Conservation (phyloP, 1,284 basidiomycete genomes). For the Cryptococcus sp. region DNA sequence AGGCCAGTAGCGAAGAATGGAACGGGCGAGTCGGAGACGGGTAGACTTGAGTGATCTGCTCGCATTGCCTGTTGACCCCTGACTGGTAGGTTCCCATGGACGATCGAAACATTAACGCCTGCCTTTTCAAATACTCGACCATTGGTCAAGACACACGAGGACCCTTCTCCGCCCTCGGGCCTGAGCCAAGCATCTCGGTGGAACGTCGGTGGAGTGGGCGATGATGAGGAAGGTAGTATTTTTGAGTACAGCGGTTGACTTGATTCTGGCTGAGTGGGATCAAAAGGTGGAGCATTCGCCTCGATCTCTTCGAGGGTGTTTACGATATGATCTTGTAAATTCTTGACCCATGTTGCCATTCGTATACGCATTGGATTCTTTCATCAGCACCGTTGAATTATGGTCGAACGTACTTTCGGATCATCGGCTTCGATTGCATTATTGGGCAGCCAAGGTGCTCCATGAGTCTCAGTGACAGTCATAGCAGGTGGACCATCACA, state of each 20-base stretch:
- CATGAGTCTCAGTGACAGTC: constrained; percentile 26
- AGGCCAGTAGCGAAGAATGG: constrained; percentile 94
- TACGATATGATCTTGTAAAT: constrained; percentile 80
- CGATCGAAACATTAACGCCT: constrained; percentile 91
- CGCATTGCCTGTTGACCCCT: constrained; percentile 90
- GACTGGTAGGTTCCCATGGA: constrained; percentile 83
- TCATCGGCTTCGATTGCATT: constrained; percentile 44
- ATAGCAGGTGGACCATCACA: constrained; percentile 36
- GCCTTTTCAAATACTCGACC: constrained; percentile 85
- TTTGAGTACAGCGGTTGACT: not conserved
- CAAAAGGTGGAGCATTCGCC: constrained; percentile 53
- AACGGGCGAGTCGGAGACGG: constrained; percentile 61
- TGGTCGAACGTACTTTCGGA: constrained; percentile 32
- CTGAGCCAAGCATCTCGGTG: constrained; percentile 84
- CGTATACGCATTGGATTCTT: constrained; percentile 66
- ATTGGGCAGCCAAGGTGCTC: constrained; percentile 33
- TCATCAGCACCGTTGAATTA: constrained; percentile 4
- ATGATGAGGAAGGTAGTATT: constrained; percentile 2
- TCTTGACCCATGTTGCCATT: constrained; percentile 73
- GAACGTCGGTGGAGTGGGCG: constrained; percentile 55
- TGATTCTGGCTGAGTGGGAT: constrained; percentile 7
- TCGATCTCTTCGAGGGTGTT: constrained; percentile 74
- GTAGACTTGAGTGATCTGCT: constrained; percentile 70
- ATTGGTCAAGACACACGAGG: constrained; percentile 78
- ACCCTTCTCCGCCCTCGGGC: constrained; percentile 71